Percentiles rank a stretch among this genome's conserved stretches.
These are phyloP conservation scores for Cyphellophora europaea DNA, from an alignment of 2,329 filamentous ascomycete species.

Conservation along the genomic window DNA sequence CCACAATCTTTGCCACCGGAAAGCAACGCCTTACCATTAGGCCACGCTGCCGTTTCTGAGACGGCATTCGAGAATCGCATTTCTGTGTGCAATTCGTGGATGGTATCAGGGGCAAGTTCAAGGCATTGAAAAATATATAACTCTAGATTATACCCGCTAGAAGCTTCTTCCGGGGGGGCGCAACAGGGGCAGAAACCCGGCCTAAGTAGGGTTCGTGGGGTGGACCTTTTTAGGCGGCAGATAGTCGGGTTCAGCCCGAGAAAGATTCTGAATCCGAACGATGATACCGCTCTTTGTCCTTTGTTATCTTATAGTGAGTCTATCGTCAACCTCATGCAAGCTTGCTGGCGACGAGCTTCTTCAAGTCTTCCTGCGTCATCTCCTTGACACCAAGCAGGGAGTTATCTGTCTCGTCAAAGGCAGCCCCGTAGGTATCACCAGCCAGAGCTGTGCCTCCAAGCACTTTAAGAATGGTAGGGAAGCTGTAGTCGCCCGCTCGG, in stretches of 20 bases:
- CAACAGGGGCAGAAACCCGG: too few species aligned
- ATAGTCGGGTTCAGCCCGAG: too few species aligned
- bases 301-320: too few species aligned
- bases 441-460: conserved; percentile 21
- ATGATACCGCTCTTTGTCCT: too few species aligned
- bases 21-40: conserved; percentile 23
- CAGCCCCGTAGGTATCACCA: conserved; percentile 24
- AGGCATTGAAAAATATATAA: conserved; percentile 1
- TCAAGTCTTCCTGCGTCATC: conserved; percentile 24
- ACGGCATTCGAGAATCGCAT: conserved; percentile 6
- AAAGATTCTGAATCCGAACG: too few species aligned
- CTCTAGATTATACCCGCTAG: too few species aligned
- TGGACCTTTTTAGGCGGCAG: too few species aligned
- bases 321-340: conserved; percentile 3
- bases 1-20: conserved; percentile 22
- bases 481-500: conserved; percentile 17
- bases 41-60: conserved; percentile 15
- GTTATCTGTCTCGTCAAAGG: conserved; percentile 26
- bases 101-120: conserved; percentile 5
- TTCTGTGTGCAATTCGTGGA: conserved; percentile 11
- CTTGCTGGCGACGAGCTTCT: conserved; percentile 15
- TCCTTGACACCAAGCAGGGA: conserved; percentile 27
- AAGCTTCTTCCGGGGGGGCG: too few species aligned
- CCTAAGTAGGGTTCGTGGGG: too few species aligned
- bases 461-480: conserved; percentile 21